Percentiles rank a stretch among this genome's conserved stretches.
These are phyloP conservation scores for Apophysomyces trapeziformis DNA, from an alignment of 371 early-diverging fungal species.

Conservation along the genomic window DNA sequence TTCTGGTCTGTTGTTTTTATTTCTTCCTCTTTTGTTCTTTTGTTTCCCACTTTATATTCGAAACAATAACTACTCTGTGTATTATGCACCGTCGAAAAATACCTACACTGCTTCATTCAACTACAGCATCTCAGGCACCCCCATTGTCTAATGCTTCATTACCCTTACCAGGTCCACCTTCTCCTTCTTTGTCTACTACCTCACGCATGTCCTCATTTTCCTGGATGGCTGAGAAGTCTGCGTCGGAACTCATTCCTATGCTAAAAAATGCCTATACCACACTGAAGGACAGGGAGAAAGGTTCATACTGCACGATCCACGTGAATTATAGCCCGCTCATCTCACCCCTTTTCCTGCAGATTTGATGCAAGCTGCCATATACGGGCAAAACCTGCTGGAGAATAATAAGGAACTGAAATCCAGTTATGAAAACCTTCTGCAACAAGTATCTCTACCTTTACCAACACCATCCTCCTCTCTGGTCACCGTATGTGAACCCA, in stretches of 20 bases:
- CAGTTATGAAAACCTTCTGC: constrained; percentile 49
- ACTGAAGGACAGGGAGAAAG: constrained; percentile 34
- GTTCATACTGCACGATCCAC: constrained; percentile 18
- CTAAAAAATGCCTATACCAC: constrained; percentile 31
- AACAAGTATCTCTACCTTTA: constrained; percentile 18
- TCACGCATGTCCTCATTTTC: constrained; percentile 30
- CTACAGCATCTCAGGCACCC: not conserved
- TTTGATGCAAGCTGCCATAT: constrained; percentile 50
- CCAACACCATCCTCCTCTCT: constrained; percentile 24
- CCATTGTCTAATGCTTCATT: not conserved
- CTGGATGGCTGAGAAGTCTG: constrained; percentile 30
- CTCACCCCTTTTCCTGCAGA: constrained; percentile 27
- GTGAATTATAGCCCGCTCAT: constrained; percentile 6
- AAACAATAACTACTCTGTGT: not conserved
- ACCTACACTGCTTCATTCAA: not conserved
- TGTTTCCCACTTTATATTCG: constrained; percentile 7
- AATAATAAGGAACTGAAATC: constrained; percentile 48
- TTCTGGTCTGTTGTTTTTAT: not conserved
- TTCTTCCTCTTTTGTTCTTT: constrained; percentile 2
- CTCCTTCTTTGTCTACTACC: constrained; percentile 29
- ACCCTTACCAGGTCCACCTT: constrained; percentile 22
- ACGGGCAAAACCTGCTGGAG: constrained; percentile 54
- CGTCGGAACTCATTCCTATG: constrained; percentile 30
- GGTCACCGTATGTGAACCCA: constrained; percentile 14
- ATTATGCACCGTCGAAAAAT: constrained; percentile 8